These are phyloP conservation scores for Cystobasidium tubakii DNA, from an alignment of 768 basidiomycete genomes.

Conservation along the genomic window DNA sequence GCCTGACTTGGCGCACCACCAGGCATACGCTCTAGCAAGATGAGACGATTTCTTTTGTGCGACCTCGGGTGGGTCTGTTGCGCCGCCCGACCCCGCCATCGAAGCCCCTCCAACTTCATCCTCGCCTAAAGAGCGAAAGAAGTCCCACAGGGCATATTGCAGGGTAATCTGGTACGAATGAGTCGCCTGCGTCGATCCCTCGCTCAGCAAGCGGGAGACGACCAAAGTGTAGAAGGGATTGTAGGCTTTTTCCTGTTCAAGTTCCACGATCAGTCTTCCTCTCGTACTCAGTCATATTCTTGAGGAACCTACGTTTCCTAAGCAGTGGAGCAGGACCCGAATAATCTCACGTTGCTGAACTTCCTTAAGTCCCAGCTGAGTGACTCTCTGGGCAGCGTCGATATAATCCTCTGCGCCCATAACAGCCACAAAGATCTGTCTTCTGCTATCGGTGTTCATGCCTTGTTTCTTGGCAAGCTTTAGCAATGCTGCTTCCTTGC, in stretches of 20 bases:
- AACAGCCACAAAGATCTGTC: constrained; percentile 82
- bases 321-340: constrained; percentile 87
- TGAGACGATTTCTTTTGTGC: constrained; percentile 58
- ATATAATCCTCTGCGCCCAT: constrained; percentile 96
- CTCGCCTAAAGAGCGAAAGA: constrained; percentile 84
- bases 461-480: constrained; percentile 89
- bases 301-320: constrained; percentile 67
- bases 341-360: constrained; percentile 90
- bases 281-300: background rate
- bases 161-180: constrained; percentile 86
- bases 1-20: constrained; percentile 85
- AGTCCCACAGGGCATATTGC: constrained; percentile 95
- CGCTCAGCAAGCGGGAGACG: constrained; percentile 61
- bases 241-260: constrained; percentile 72
- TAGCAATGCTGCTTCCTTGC: constrained; percentile 54
- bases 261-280: background rate
- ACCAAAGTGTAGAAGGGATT: constrained; percentile 95
- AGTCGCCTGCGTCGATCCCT: constrained; percentile 53
- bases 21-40: constrained; percentile 76
- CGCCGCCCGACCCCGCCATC: constrained; percentile 61
- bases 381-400: constrained; percentile 87
- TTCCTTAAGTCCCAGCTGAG: constrained; percentile 74
- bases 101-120: constrained; percentile 70
- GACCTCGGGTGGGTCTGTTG: constrained; percentile 50
- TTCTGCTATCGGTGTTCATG: constrained; percentile 94